Conservation (phyloP, 306 rosid species). For the Delonix regia region DNA sequence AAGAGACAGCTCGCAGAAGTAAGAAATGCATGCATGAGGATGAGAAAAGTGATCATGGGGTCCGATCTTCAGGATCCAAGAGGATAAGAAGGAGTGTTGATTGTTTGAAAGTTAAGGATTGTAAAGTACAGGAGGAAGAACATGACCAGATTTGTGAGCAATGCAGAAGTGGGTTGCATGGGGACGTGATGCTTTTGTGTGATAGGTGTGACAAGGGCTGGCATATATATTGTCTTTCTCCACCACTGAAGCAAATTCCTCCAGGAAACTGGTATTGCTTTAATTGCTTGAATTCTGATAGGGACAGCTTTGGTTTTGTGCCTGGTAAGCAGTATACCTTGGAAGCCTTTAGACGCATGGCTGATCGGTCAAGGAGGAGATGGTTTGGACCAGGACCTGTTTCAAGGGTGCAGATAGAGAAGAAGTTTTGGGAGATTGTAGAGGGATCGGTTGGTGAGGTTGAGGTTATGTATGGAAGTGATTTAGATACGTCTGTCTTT, state of each 20-base stretch:
- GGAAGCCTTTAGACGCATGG: constrained; percentile 84
- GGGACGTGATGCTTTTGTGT: constrained; percentile 94
- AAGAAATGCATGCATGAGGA: constrained; percentile 62
- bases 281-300: constrained; percentile 87
- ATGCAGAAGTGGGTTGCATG: constrained; percentile 93
- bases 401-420: constrained; percentile 87
- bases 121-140: constrained; percentile 52
- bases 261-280: constrained; percentile 94
- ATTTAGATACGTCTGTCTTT: constrained; percentile 82
- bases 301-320: constrained; percentile 93
- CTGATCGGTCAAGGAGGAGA: constrained; percentile 79
- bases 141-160: constrained; percentile 94
- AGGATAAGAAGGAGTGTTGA: constrained; percentile 51
- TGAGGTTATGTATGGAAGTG: constrained; percentile 97
- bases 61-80: constrained; percentile 47
- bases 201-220: constrained; percentile 97
- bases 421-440: constrained; percentile 96
- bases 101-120: constrained; percentile 50
- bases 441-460: constrained; percentile 94
- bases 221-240: constrained; percentile 95
- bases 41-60: constrained; percentile 43
- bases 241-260: constrained; percentile 86
- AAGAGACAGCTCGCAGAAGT: constrained; percentile 37
- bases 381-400: constrained; percentile 92
- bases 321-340: constrained; percentile 78